These are phyloP conservation scores for Wickerhamiella qilinensis DNA, from an alignment of 805 yeast genomes.

Conservation along the genomic window DNA sequence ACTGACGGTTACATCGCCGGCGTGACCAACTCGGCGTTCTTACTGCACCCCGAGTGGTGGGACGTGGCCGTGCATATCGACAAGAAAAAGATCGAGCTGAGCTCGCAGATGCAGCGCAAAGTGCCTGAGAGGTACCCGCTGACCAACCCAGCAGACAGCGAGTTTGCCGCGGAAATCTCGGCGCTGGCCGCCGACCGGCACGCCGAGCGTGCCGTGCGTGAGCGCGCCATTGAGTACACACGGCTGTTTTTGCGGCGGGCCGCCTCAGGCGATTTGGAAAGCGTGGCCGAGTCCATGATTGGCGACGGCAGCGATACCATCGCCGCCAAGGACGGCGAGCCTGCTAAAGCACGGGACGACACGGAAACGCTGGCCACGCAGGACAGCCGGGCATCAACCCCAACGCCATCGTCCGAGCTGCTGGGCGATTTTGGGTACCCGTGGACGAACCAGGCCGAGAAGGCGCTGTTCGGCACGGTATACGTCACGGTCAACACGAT, in stretches of 20 bases:
- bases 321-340: background rate
- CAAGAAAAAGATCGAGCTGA: slow-evolving; percentile 21
- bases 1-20: slow-evolving; percentile 41
- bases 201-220: slow-evolving; percentile 6
- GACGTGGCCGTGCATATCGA: slow-evolving; percentile 40
- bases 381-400: background rate
- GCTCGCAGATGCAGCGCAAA: slow-evolving; percentile 7
- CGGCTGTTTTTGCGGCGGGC: slow-evolving; percentile 2
- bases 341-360: background rate
- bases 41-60: slow-evolving; percentile 37
- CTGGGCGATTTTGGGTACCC: slow-evolving; percentile 20
- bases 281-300: background rate
- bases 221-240: slow-evolving; percentile 2
- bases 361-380: background rate
- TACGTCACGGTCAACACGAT: slow-evolving; percentile 18
- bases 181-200: background rate
- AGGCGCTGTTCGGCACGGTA: slow-evolving; percentile 11
- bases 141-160: slow-evolving; percentile 2
- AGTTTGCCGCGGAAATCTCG: slow-evolving; percentile 1
- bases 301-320: background rate
- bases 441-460: slow-evolving; percentile 17
- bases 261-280: slow-evolving; percentile 4
- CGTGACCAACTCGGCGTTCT: slow-evolving; percentile 44
- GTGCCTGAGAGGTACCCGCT: slow-evolving; percentile 5
- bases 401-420: background rate